A percentile compares a stretch with the other conserved stretches of the same genome.
Evolutionary conservation across 371 early-diverging fungal genomes (phyloP).

Genomic region (Zychaea mexicana): DNA sequence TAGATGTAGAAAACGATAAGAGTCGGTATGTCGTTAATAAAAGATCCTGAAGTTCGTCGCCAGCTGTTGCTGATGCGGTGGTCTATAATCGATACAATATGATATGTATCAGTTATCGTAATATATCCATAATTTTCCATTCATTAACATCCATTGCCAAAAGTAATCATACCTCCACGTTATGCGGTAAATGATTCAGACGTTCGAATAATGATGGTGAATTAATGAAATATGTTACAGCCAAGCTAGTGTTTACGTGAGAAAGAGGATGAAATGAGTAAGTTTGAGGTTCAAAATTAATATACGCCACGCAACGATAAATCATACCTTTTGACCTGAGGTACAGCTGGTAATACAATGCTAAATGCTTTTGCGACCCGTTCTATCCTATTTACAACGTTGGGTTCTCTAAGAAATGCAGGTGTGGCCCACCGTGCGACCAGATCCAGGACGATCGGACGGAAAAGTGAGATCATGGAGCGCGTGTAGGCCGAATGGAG

Average conservation of each 20-base stretch:
- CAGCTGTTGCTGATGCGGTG: background rate
- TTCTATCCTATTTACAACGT: constrained; percentile 51
- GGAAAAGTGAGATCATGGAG: constrained; percentile 57
- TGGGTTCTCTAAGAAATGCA: constrained; percentile 43
- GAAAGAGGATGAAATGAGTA: background rate
- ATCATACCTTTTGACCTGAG: constrained; percentile 72
- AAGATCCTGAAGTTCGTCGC: constrained; percentile 44
- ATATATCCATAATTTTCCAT: background rate
- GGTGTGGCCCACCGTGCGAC: constrained; percentile 76
- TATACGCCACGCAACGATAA: too few species aligned
- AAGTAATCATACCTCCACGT: background rate
- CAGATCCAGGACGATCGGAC: constrained; percentile 84
- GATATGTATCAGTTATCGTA: background rate
- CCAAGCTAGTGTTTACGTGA: constrained; percentile 44
- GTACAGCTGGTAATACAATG: constrained; percentile 66
- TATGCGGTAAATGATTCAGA: constrained; percentile 39
- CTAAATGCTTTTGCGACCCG: constrained; percentile 66
- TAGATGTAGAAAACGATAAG: constrained; percentile 52
- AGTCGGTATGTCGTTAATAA: constrained; percentile 66
- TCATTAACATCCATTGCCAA: background rate
- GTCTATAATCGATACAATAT: background rate
- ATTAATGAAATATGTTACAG: constrained; percentile 59
- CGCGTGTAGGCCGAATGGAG: constrained; percentile 36
- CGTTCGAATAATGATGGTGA: constrained; percentile 57
- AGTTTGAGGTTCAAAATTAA: background rate